Percentiles rank a stretch among this genome's conserved stretches.
These are phyloP conservation scores for Sphaerobolus stellatus DNA, from an alignment of 1,284 basidiomycete species.

Conservation along the genomic window DNA sequence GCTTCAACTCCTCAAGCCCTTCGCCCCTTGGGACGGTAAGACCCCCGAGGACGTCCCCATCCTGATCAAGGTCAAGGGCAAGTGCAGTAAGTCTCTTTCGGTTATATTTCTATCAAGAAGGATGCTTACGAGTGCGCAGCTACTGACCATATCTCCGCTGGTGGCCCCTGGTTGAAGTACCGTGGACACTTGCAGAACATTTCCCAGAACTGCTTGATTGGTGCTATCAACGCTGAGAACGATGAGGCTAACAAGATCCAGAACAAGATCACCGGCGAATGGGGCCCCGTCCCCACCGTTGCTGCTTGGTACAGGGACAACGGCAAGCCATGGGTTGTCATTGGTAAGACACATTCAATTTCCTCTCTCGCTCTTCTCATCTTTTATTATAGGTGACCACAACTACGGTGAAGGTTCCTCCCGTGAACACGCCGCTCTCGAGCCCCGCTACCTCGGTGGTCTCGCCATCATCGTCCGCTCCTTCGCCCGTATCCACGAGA, in stretches of 20 bases:
- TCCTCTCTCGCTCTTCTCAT: slow-evolving; percentile 1
- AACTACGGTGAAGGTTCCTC: slow-evolving; percentile 99
- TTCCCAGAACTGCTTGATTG: slow-evolving; percentile 97
- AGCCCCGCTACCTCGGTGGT: slow-evolving; percentile 96
- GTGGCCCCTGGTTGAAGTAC: slow-evolving; percentile 99
- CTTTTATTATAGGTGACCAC: slow-evolving; percentile 57
- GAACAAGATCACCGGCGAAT: slow-evolving; percentile 90
- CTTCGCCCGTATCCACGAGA: slow-evolving; percentile 98
- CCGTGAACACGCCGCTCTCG: slow-evolving; percentile 96
- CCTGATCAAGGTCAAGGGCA: slow-evolving; percentile 98
- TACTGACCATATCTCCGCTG: slow-evolving; percentile 89
- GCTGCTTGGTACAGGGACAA: slow-evolving; percentile 87
- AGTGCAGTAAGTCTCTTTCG: slow-evolving; percentile 83
- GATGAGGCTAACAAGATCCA: slow-evolving; percentile 94
- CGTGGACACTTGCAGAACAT: slow-evolving; percentile 99
- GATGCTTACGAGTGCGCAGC: slow-evolving; percentile 39
- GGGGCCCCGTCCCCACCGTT: slow-evolving; percentile 80
- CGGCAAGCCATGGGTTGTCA: slow-evolving; percentile 93
- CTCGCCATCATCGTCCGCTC: slow-evolving; percentile 93
- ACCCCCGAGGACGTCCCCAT: slow-evolving; percentile 87
- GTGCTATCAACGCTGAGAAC: slow-evolving; percentile 95
- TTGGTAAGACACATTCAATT: slow-evolving; percentile 36
- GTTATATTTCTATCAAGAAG: slow-evolving; percentile 7
- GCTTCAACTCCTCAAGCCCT: slow-evolving; percentile 91
- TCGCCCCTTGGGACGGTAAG: slow-evolving; percentile 93